These are phyloP conservation scores for Sungouiozyma ichnusensis DNA, from an alignment of 805 yeast species.

Conservation along the genomic window DNA sequence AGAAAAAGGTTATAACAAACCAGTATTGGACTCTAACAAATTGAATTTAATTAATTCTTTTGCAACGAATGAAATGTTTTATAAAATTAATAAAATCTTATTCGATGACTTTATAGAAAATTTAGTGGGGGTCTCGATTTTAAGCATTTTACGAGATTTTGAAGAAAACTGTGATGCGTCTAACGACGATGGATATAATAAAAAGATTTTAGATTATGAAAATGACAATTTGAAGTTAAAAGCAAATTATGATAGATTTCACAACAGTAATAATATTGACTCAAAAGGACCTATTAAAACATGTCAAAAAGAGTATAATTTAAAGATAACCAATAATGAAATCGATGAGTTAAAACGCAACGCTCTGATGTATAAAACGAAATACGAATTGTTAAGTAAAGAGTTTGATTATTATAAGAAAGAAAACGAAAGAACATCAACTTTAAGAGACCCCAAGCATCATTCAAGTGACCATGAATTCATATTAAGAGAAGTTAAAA, in stretches of 20 bases:
- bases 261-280: neutral
- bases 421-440: slow-evolving; percentile 7
- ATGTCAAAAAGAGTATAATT: slow-evolving; percentile 11
- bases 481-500: slow-evolving; percentile 21
- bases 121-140: slow-evolving; percentile 17
- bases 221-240: neutral
- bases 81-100: slow-evolving; percentile 22
- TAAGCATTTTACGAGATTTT: slow-evolving; percentile 13
- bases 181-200: neutral
- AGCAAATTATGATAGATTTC: neutral
- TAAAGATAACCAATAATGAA: slow-evolving; percentile 12
- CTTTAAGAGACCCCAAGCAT: neutral
- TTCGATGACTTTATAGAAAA: slow-evolving; percentile 24
- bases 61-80: slow-evolving; percentile 21
- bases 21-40: neutral
- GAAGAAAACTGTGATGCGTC: neutral
- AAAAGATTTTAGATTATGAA: neutral
- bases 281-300: slow-evolving; percentile 5
- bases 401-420: slow-evolving; percentile 23
- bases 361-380: slow-evolving; percentile 16
- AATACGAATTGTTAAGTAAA: slow-evolving; percentile 18
- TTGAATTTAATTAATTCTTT: slow-evolving; percentile 20
- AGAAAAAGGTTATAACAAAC: neutral
- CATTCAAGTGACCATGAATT: slow-evolving; percentile 13
- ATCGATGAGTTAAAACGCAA: slow-evolving; percentile 15